Evolutionary conservation across 208 protist species (phyloP), one percentile per base, ranked within the genome.

Genomic region (Crithidia fasciculata): DNA sequence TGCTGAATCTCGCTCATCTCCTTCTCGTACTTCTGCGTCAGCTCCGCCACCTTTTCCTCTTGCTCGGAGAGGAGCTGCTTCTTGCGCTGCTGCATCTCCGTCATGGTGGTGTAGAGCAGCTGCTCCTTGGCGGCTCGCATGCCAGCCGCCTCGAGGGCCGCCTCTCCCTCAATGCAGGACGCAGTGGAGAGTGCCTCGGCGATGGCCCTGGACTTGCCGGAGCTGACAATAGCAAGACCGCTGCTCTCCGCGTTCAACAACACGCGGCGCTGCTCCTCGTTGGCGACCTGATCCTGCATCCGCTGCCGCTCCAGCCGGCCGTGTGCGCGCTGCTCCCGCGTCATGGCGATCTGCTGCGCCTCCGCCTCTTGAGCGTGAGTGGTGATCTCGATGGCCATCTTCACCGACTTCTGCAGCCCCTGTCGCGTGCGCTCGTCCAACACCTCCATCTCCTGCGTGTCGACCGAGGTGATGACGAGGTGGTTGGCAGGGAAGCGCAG

Each of bases 341-440:
- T 85, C 58, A 87, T 80, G 49, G 98, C 96, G 64, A 97, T 83
- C 76, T 99, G 96, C 71, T 91, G 82, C 43, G 98, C 96, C 53
- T 87, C 79, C 12, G 90, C 89, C 84, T 99, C 95, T 84, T 99
- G 97, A 15, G 94, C 95, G 64, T 96, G 95, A 13, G 97, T 98
- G 15, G 97, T 96, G 62, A 99, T 98, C 77, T 99, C 95, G 74
- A 99, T 99, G 19, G 97, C 97, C 58, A 98, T 93, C 83, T 99
- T 97, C 37, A 98, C 97, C 4, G 96, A 98, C 85, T 99, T 97
- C 62, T 98, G 94, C 12, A 99, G 81, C 9, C 95, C 92, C 65
- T 98, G 91, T 47, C 95, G 91, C 41, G 97, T 99, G 53, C 96
- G 85, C 61, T 94, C 89, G 84, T 99, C 97, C 12, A 98, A 87